Evolutionary conservation across 73 alveolate genomes (phyloP), one percentile per base, ranked within the genome.

Genomic region (Paraurostyla sp.): DNA sequence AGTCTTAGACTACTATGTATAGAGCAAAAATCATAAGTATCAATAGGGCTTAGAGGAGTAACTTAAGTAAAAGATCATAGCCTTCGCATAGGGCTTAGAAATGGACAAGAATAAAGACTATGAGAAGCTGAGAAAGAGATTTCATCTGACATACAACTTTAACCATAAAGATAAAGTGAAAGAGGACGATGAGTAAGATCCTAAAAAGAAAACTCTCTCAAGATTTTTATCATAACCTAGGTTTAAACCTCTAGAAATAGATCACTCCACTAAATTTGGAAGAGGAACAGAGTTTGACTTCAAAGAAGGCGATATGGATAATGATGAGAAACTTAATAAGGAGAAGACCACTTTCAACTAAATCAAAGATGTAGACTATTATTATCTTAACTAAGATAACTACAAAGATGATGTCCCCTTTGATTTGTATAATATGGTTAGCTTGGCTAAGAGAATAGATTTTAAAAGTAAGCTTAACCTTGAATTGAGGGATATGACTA

Each of bases 331-430:
- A 6, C 25, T 82, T 4, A 22, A 82, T 7, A 60, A 59, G 38
- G 91, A 82, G 27, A 52, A 52, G 60, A 82, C 91, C 0, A 82
- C 91, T n/a, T 82, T 56, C 36, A 45, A 45, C 42, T 35, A 20
- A 45, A 32, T n/a, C 30, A 65, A 30, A 45, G 87, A 80, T 27
- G 90, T 60, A 18, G 81, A 88, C 42, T 35, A 80, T 6, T 88
- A 88, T 51, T 88, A 88, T 50, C 62, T 65, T 18, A 46, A 36
- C 22, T 35, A 76, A 7, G 94, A 76, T 7, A 88, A 76, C 32
- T 88, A 59, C 69, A 84, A 78, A 76, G 94, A 88, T 48, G 94
- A 88, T 42, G 87, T 88, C 20, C 94, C 94, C 18, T 88, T 59
- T 78, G 94, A 88, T 46, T 38, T 88, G 38, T 88, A 88, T 35